Conservation (phyloP, 805 yeast species). For the Allodekkera sacchari region DNA sequence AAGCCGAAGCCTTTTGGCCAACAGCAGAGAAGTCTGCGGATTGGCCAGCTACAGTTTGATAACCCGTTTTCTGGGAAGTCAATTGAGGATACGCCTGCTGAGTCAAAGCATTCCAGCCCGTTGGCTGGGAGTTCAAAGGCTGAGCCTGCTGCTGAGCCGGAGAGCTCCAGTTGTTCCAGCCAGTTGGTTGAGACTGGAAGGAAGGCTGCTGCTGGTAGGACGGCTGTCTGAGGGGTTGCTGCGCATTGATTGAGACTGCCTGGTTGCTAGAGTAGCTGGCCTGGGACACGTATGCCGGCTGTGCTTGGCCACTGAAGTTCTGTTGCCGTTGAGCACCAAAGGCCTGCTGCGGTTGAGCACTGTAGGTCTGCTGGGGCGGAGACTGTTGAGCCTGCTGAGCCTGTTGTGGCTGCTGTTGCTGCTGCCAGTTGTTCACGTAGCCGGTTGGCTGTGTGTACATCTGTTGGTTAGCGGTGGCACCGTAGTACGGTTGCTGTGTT, state of each 20-base stretch:
- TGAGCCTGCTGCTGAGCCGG: slow-evolving; percentile 23
- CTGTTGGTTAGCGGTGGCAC: slow-evolving; percentile 10
- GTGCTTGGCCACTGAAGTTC: slow-evolving; percentile 1
- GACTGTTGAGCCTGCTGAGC: slow-evolving; percentile 1
- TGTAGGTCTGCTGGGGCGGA: neutral
- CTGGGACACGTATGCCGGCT: neutral
- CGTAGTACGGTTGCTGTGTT: slow-evolving; percentile 11
- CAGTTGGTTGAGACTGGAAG: slow-evolving; percentile 21
- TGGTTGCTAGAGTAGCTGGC: neutral
- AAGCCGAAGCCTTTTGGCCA: slow-evolving; percentile 4
- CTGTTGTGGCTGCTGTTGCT: slow-evolving; percentile 1
- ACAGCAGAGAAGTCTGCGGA: slow-evolving; percentile 12
- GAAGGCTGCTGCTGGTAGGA: slow-evolving; percentile 11
- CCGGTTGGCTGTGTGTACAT: slow-evolving; percentile 18
- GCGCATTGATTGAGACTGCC: too few relatives aligned
- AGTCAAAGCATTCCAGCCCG: slow-evolving; percentile 28
- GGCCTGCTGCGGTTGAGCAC: slow-evolving; percentile 1
- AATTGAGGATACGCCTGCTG: too few relatives aligned
- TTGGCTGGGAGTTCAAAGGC: slow-evolving; percentile 26
- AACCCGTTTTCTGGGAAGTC: slow-evolving; percentile 10
- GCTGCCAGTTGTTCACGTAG: slow-evolving; percentile 15
- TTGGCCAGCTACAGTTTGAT: slow-evolving; percentile 16
- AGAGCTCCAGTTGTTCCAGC: slow-evolving; percentile 11
- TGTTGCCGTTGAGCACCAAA: neutral
- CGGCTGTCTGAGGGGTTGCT: too few relatives aligned